phyloP scores from a whole-genome alignment of 345 rosid genomes.

The Gossypium herbaceum region DNA sequence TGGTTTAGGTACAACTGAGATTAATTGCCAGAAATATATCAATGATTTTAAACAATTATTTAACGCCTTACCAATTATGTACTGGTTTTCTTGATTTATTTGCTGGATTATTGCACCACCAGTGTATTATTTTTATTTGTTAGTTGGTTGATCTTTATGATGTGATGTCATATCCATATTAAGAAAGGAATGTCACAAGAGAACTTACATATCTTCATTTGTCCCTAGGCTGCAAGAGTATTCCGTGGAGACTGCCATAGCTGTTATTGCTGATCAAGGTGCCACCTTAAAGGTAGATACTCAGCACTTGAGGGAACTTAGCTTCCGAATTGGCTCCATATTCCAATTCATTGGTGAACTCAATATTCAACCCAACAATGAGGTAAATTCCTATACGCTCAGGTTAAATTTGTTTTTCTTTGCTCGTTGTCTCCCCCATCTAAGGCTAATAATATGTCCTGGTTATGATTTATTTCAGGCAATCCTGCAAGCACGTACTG shows the following conservation, averaged over 20 bases:
- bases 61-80: neutral
- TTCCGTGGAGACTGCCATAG: slow-evolving; percentile 48
- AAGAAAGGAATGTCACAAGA: neutral
- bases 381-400: slow-evolving; percentile 30
- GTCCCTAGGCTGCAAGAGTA: slow-evolving; percentile 51
- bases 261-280: slow-evolving; percentile 50
- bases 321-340: slow-evolving; percentile 56
- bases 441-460: neutral
- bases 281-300: slow-evolving; percentile 51
- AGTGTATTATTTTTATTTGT: neutral
- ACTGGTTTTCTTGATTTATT: neutral
- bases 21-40: neutral
- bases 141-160: neutral
- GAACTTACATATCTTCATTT: slow-evolving; percentile 5
- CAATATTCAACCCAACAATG: slow-evolving; percentile 40
- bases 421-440: neutral
- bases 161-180: neutral
- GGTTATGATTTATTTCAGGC: slow-evolving; percentile 38
- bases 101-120: neutral
- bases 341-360: slow-evolving; percentile 90
- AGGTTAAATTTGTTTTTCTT: neutral
- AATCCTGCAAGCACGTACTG: slow-evolving; percentile 66
- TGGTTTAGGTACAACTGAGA: slow-evolving; percentile 2
- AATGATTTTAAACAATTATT: neutral
- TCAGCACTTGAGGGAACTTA: slow-evolving; percentile 63